A percentile compares a stretch with the other conserved stretches of the same genome.
Conservation (phyloP, 257 asterid genomes). For the Gentiana dahurica region DNA sequence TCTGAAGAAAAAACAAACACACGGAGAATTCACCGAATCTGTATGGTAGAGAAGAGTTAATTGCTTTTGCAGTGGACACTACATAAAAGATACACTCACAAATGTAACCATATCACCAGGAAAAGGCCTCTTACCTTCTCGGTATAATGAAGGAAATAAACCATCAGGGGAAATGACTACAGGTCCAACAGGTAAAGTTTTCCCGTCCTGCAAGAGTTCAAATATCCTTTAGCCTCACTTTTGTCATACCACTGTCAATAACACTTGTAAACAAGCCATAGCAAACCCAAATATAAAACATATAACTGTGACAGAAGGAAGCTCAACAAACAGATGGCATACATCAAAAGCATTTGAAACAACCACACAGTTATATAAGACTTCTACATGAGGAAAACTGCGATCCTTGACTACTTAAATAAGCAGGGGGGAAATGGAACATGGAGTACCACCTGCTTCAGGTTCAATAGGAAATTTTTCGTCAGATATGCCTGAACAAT, state of each 20-base stretch:
- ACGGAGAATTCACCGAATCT: not conserved
- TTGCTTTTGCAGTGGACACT: too few species aligned
- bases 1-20: not conserved
- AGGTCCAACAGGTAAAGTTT: conserved; percentile 90
- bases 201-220: conserved; percentile 68
- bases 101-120: not conserved
- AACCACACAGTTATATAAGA: not conserved
- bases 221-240: not conserved
- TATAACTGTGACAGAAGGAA: not conserved
- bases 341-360: conserved; percentile 2
- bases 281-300: not conserved
- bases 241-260: not conserved
- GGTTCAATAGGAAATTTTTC: conserved; percentile 76
- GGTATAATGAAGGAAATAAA: conserved; percentile 79
- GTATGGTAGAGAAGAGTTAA: too few species aligned
- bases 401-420: not conserved
- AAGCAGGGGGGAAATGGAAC: conserved; percentile 1
- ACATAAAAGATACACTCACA: too few species aligned
- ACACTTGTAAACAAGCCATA: not conserved
- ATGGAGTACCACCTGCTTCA: conserved; percentile 65
- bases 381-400: not conserved
- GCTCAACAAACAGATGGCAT: not conserved
- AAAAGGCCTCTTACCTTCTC: conserved; percentile 57
- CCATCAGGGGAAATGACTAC: conserved; percentile 99
- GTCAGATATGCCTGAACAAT: conserved; percentile 97